Evolutionary conservation across 2,329 filamentous ascomycete species (phyloP), one percentile per base, ranked within the genome.

Genomic region (Huntiella savannae): DNA sequence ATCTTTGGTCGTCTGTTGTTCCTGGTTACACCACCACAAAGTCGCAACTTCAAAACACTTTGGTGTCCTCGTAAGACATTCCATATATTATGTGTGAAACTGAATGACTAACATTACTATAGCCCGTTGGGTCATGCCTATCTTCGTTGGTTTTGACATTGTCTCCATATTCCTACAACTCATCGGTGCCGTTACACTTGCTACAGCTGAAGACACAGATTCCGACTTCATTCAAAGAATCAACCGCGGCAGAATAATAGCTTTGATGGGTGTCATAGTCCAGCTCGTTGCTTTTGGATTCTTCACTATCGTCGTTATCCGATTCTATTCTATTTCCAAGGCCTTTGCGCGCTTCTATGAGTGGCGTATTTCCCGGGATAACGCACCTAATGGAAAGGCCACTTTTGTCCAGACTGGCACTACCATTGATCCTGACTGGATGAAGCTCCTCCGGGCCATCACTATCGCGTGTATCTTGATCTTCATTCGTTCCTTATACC

Each of bases 251-350:
- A 63, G 62, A 47, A 48, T 55, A 6, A 57, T 66, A 32, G 63
- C 63, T 2, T 53, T 63, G 13, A 54, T 55, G 3, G 63, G 63
- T n/a, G 45, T 47, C 16, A 47, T 43, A 13, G 19, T 65, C 1
- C 66, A 69, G 48, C 57, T 70, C 8, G 53, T 52, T 1, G 66
- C 62, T 1, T 69, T 69, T 48, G 65, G 66, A 1, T 55, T 69
- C 2, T 69, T 70, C 47, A 60, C 58, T 3, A 47, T 70, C 28
- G 55, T 67, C 4, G 65, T 66, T 1, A 55, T 60, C 3, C 61
- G 66, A 4, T 70, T 69, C 52, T 63, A 68, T 50, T 66, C 67
- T 45, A 63, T 61, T 3, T 65, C 63, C 1, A 8, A n/a, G 5
- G 36, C 12, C 40, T 47, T 47, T 33, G 15, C 5, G 4, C 17